phyloP scores from a whole-genome alignment of 2,329 filamentous ascomycete species.

The Fusarium circinatum region DNA sequence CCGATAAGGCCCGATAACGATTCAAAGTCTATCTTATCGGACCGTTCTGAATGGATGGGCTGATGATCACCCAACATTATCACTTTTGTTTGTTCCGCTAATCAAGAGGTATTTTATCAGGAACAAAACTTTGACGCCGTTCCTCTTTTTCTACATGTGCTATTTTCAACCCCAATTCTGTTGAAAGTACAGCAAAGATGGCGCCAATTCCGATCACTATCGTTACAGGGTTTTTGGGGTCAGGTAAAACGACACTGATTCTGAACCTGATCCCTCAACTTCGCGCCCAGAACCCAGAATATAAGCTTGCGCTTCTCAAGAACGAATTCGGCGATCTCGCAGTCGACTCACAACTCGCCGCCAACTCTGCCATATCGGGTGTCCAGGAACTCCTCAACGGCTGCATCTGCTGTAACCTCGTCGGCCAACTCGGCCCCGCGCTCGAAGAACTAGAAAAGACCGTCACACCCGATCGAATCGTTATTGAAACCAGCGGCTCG shows the following conservation, averaged over 20 bases:
- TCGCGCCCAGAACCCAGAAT: conserved; percentile 72
- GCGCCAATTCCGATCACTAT: conserved; percentile 89
- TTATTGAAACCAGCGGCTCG: conserved; percentile 91
- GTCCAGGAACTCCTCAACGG: conserved; percentile 95
- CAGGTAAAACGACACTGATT: conserved; percentile 95
- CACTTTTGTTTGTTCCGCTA: conserved; percentile 10
- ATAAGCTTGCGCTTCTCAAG: conserved; percentile 93
- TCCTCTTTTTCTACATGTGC: neutral
- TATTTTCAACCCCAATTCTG: neutral
- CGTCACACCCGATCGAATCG: conserved; percentile 79
- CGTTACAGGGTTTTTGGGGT: conserved; percentile 94
- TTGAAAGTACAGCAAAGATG: conserved; percentile 54
- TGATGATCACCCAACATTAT: conserved; percentile 29
- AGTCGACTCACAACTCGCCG: conserved; percentile 90
- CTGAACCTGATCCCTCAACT: conserved; percentile 95
- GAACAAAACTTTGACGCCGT: conserved; percentile 5
- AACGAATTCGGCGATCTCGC: conserved; percentile 98
- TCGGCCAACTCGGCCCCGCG: conserved; percentile 86
- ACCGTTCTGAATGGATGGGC: conserved; percentile 30
- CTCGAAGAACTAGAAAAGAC: conserved; percentile 75
- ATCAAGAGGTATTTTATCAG: conserved; percentile 38
- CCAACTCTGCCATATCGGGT: conserved; percentile 83
- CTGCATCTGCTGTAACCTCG: conserved; percentile 98
- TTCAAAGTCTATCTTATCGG: conserved; percentile 40
- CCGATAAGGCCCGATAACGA: conserved; percentile 38